Evolutionary conservation across 495 filamentous ascomycete species (phyloP).

Genomic region (Copromyces sp.): DNA sequence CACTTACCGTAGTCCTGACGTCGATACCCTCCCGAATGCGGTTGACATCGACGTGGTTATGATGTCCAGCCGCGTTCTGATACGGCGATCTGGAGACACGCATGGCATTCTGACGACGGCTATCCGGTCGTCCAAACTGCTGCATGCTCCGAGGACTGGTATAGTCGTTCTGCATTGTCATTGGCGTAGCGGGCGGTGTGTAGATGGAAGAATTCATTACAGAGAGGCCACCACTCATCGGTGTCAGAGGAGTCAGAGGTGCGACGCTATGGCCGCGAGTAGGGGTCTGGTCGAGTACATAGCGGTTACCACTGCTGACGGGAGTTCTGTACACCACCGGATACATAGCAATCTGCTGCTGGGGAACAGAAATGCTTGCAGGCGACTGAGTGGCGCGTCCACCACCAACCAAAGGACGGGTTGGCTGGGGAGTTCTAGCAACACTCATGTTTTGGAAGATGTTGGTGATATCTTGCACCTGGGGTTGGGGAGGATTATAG

Average conservation of each 20-base stretch:
- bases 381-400: conserved; percentile 6
- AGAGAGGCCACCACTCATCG: conserved; percentile 11
- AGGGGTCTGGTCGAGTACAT: conserved; percentile 28
- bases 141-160: conserved; percentile 23
- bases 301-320: conserved; percentile 15
- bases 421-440: conserved; percentile 5
- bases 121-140: conserved; percentile 16
- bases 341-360: conserved; percentile 21
- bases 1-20: conserved; percentile 61
- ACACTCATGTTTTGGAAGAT: conserved; percentile 12
- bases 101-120: conserved; percentile 33
- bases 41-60: conserved; percentile 57
- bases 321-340: conserved; percentile 25
- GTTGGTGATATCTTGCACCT: conserved; percentile 8
- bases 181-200: conserved; percentile 27
- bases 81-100: conserved; percentile 29
- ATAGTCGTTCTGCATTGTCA: conserved; percentile 18
- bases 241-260: conserved; percentile 11
- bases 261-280: conserved; percentile 18
- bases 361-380: conserved; percentile 7
- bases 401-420: neutral
- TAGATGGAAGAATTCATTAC: conserved; percentile 18
- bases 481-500: neutral
- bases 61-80: conserved; percentile 37
- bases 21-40: conserved; percentile 57